phyloP scores from a whole-genome alignment of 192 early-diverging fungal genomes.

The Coemansia sp. region DNA sequence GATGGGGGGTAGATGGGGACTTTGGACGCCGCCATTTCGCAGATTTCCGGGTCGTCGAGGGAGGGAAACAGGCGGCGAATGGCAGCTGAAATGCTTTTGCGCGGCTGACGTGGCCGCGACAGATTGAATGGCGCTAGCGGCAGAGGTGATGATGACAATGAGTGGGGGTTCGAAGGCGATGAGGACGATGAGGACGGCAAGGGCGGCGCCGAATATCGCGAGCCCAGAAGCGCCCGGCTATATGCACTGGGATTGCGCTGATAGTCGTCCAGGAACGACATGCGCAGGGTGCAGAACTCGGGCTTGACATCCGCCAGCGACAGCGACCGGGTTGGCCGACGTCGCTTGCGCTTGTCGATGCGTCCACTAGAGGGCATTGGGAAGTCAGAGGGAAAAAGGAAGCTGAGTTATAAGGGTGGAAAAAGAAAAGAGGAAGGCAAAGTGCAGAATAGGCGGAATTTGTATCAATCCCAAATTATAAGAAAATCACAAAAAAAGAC shows the following conservation, averaged over 20 bases:
- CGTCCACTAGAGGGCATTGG: slow-evolving; percentile 10
- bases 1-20: slow-evolving; percentile 9
- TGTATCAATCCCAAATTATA: too few relatives aligned
- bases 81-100: slow-evolving; percentile 11
- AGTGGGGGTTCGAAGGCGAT: too few relatives aligned
- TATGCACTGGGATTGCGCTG: slow-evolving; percentile 48
- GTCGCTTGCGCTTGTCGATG: slow-evolving; percentile 44
- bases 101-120: neutral
- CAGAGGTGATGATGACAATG: too few relatives aligned
- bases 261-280: slow-evolving; percentile 42
- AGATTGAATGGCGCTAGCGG: too few relatives aligned
- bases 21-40: slow-evolving; percentile 10
- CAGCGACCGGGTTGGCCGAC: slow-evolving; percentile 36
- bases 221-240: slow-evolving; percentile 45
- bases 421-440: too few relatives aligned
- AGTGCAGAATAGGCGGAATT: too few relatives aligned
- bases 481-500: too few relatives aligned
- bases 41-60: slow-evolving; percentile 14
- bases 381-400: neutral
- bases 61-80: slow-evolving; percentile 43
- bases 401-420: too few relatives aligned
- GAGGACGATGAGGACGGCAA: slow-evolving; percentile 1
- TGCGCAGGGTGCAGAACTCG: slow-evolving; percentile 20
- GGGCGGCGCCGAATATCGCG: slow-evolving; percentile 9
- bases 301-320: neutral